These are phyloP conservation scores for Fragaria vesca DNA, from an alignment of 306 rosid genomes.

Conservation along the genomic window DNA sequence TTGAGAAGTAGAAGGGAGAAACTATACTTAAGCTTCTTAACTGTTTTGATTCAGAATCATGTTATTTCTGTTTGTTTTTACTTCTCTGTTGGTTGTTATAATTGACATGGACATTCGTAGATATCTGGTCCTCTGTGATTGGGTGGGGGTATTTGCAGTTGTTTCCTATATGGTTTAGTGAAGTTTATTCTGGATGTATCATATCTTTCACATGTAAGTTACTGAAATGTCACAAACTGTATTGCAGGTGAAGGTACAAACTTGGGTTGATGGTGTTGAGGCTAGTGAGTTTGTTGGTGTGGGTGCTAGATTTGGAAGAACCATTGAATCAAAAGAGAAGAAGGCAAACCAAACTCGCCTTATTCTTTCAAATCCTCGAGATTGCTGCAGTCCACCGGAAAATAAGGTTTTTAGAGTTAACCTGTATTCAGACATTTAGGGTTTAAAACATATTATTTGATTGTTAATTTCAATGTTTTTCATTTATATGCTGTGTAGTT, in stretches of 20 bases:
- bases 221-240: slow-evolving; percentile 2
- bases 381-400: slow-evolving; percentile 66
- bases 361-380: slow-evolving; percentile 70
- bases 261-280: slow-evolving; percentile 84
- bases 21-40: slow-evolving; percentile 2
- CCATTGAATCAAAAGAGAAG: slow-evolving; percentile 86
- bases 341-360: slow-evolving; percentile 73
- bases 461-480: slow-evolving; percentile 13
- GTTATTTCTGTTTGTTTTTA: background rate
- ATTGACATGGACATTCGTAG: background rate
- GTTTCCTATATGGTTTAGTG: background rate
- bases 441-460: background rate
- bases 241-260: slow-evolving; percentile 89
- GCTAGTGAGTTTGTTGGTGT: slow-evolving; percentile 84
- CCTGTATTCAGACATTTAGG: slow-evolving; percentile 4
- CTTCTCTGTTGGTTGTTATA: background rate
- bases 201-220: background rate
- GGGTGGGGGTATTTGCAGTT: background rate
- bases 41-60: slow-evolving; percentile 4
- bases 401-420: slow-evolving; percentile 55
- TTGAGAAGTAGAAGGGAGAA: slow-evolving; percentile 12
- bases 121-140: background rate
- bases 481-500: slow-evolving; percentile 46
- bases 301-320: slow-evolving; percentile 88
- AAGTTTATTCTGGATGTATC: background rate